phyloP scores from a whole-genome alignment of 2,329 filamentous ascomycete species.

The Fusarium liriodendri region DNA sequence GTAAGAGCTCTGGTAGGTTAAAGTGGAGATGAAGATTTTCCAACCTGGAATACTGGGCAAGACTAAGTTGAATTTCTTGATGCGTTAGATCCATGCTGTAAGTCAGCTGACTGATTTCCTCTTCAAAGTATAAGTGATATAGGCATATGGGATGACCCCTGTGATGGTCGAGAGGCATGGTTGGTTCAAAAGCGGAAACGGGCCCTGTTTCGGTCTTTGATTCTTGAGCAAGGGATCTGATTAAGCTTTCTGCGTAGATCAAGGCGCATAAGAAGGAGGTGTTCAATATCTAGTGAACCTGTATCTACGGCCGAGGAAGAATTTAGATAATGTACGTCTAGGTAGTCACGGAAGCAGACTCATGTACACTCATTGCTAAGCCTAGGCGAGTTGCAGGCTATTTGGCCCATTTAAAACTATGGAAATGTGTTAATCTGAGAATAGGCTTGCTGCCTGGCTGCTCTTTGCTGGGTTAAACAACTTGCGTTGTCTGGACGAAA shows the following conservation, averaged over 20 bases:
- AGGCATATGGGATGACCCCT: not conserved
- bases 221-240: not conserved
- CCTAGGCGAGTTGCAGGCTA: not conserved
- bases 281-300: not conserved
- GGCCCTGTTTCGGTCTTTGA: no score
- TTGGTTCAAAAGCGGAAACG: no score
- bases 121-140: not conserved
- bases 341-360: not conserved
- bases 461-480: not conserved
- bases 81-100: not conserved
- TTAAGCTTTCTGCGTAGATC: constrained; percentile 1
- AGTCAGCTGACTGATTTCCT: not conserved
- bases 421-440: not conserved
- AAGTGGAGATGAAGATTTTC: no score
- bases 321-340: no score
- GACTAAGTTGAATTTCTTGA: not conserved
- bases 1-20: not conserved
- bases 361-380: not conserved
- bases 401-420: not conserved
- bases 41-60: not conserved
- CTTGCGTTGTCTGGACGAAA: not conserved
- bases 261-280: constrained; percentile 4
- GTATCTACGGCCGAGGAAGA: not conserved
- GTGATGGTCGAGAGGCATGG: no score
- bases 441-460: not conserved